These are phyloP conservation scores for Cyclotella choctawhatcheeana DNA, from an alignment of 108 stramenopile species.

Conservation along the genomic window DNA sequence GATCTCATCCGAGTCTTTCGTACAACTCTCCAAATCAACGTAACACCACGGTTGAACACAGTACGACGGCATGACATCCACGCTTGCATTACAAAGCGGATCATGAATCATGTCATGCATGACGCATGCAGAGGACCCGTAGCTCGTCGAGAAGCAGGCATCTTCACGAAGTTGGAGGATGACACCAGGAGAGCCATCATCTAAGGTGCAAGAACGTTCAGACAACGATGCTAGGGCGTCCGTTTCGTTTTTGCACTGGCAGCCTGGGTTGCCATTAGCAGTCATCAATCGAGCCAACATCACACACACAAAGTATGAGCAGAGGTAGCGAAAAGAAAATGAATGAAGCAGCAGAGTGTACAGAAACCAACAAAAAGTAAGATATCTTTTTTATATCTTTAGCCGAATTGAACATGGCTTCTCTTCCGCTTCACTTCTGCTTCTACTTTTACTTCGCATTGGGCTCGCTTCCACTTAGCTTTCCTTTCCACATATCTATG, in stretches of 20 bases:
- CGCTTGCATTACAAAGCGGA: background rate
- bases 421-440: no score
- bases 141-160: background rate
- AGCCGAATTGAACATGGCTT: no score
- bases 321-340: no score
- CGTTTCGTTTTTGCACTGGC: background rate
- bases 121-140: background rate
- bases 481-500: no score
- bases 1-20: slow-evolving; percentile 1
- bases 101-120: background rate
- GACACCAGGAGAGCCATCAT: background rate
- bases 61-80: background rate
- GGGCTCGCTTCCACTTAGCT: no score
- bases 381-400: no score
- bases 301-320: no score
- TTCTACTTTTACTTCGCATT: no score
- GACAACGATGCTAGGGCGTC: background rate
- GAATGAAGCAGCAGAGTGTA: no score
- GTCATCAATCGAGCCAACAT: no score
- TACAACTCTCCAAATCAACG: slow-evolving; percentile 8
- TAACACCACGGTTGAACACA: slow-evolving; percentile 25
- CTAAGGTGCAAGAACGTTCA: background rate
- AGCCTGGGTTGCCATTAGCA: slow-evolving; percentile 3
- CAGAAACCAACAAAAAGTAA: no score
- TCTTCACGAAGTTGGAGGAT: background rate